Percentiles rank a stretch among this genome's conserved stretches.
These are phyloP conservation scores for Esteya vermicola DNA, from an alignment of 2,329 filamentous ascomycete genomes.

Conservation along the genomic window DNA sequence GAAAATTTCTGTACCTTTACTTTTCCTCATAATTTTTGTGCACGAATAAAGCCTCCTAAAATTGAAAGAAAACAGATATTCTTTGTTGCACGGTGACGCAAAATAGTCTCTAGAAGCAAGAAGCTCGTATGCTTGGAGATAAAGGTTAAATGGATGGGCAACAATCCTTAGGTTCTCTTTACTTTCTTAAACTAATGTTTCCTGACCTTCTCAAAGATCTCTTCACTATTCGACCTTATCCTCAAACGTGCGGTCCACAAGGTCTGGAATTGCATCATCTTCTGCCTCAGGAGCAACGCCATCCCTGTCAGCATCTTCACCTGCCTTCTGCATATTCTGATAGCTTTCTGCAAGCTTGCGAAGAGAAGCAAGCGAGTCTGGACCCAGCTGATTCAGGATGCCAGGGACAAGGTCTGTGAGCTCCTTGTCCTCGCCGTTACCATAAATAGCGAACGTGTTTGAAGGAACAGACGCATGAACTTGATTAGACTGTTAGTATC, in stretches of 20 bases:
- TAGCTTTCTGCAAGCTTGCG: slow-evolving; percentile 99
- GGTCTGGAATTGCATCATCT: slow-evolving; percentile 90
- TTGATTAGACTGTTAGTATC: slow-evolving; percentile 22
- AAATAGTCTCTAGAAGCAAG: too few relatives aligned
- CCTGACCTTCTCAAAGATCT: neutral
- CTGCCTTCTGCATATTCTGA: slow-evolving; percentile 91
- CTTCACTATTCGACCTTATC: slow-evolving; percentile 78
- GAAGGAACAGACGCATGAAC: slow-evolving; percentile 93
- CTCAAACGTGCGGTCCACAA: slow-evolving; percentile 98
- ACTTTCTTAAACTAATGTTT: slow-evolving; percentile 5
- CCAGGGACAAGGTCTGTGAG: slow-evolving; percentile 97
- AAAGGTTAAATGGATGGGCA: too few relatives aligned
- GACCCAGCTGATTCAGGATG: slow-evolving; percentile 98
- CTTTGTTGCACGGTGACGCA: too few relatives aligned
- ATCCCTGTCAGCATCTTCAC: slow-evolving; percentile 64
- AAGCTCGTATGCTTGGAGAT: neutral
- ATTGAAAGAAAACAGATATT: too few relatives aligned
- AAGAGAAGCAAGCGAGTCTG: slow-evolving; percentile 92
- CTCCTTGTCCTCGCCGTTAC: slow-evolving; percentile 98
- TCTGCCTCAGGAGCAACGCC: slow-evolving; percentile 63
- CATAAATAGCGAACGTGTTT: slow-evolving; percentile 99
- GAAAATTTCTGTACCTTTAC: too few relatives aligned
- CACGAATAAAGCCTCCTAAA: too few relatives aligned
- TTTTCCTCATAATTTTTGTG: too few relatives aligned
- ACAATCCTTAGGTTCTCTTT: slow-evolving; percentile 4